Base-by-base conservation (phyloP, 2,329 filamentous ascomycete species). In the Thermothelomyces thermophilus region DNA sequence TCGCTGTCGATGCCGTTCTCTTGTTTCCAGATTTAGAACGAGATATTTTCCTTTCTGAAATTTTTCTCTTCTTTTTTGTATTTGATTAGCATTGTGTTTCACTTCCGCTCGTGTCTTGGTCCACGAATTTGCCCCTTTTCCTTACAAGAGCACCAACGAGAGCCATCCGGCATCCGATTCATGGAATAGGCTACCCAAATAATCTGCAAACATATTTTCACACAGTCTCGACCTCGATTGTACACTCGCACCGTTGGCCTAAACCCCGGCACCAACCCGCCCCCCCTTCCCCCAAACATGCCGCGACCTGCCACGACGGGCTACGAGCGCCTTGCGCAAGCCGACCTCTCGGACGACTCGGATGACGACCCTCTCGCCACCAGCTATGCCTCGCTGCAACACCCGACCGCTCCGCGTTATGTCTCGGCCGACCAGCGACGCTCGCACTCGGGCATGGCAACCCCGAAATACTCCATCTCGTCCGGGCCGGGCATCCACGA, bases 271-370 rank as follows among this genome's bases (percentile, higher is more conserved):
- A 35, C 33, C 5, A 35, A 11, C 13, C 13, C 30, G 33, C 11
- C 19, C 31, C 24, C 9, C 14, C 19, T 14, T 11, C 2, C 11
- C 13, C 8, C 5, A 22, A 39, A 26, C 7, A 87, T 87, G 84
- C 76, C 84, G 61, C 81, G 84, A 51, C 86, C 84, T 54, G 76
- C 84, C 51, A 87, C 84, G 37, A 90, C 87, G 56, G 87, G 87
- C 68, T 93, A 93, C 70, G 87, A 89, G 68, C 86, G 86, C 63
- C 82, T 93, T 51, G 84, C 87, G 56, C 87, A 93, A 69, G 87
- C 86, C 59, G 87, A 90, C 63, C 82, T 84, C 61, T 84, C 82
- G 66, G 83, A 86, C 63, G 82, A 85, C 50, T 86, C 83, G 47
- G 83, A 87, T 56, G 79, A 84, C 50, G 82, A 85, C 49, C 44